Evolutionary conservation across 2,329 filamentous ascomycete species (phyloP).

Genomic region (Aspergillus clavatus): DNA sequence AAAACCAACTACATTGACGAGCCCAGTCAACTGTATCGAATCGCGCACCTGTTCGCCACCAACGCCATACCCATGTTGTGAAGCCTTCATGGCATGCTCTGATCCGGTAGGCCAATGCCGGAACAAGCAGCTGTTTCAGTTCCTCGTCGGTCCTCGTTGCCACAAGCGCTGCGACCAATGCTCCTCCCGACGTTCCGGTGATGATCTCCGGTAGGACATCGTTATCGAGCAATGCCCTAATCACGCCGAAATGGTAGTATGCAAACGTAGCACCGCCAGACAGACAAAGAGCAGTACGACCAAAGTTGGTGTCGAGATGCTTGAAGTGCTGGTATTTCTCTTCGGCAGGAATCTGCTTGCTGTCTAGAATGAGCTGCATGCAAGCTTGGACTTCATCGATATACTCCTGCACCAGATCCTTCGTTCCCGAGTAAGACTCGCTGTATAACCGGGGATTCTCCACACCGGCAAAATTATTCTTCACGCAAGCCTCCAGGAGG

Average conservation of each 20-base stretch:
- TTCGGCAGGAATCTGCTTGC: slow-evolving; percentile 61
- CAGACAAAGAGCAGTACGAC: slow-evolving; percentile 84
- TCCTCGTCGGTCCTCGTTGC: slow-evolving; percentile 90
- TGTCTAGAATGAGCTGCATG: slow-evolving; percentile 64
- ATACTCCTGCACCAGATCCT: slow-evolving; percentile 84
- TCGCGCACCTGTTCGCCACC: slow-evolving; percentile 87
- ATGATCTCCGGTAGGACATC: slow-evolving; percentile 86
- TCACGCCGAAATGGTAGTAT: slow-evolving; percentile 93
- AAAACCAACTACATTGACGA: slow-evolving; percentile 79
- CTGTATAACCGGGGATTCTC: slow-evolving; percentile 94
- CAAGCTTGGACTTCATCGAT: slow-evolving; percentile 63
- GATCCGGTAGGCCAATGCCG: slow-evolving; percentile 78
- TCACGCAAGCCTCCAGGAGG: slow-evolving; percentile 83
- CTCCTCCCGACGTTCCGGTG: slow-evolving; percentile 91
- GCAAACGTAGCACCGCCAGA: slow-evolving; percentile 93
- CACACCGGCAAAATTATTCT: slow-evolving; percentile 94
- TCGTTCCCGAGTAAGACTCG: slow-evolving; percentile 97
- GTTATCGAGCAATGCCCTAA: slow-evolving; percentile 82
- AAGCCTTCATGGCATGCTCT: slow-evolving; percentile 78
- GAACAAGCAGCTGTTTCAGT: slow-evolving; percentile 76
- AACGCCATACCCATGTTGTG: slow-evolving; percentile 70
- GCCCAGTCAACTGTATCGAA: slow-evolving; percentile 96
- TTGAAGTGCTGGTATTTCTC: slow-evolving; percentile 81
- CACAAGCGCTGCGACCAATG: slow-evolving; percentile 78
- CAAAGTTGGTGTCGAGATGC: slow-evolving; percentile 83